These are phyloP conservation scores for Trypanosomatidae sp. DNA, from an alignment of 208 protist species.

Conservation along the genomic window DNA sequence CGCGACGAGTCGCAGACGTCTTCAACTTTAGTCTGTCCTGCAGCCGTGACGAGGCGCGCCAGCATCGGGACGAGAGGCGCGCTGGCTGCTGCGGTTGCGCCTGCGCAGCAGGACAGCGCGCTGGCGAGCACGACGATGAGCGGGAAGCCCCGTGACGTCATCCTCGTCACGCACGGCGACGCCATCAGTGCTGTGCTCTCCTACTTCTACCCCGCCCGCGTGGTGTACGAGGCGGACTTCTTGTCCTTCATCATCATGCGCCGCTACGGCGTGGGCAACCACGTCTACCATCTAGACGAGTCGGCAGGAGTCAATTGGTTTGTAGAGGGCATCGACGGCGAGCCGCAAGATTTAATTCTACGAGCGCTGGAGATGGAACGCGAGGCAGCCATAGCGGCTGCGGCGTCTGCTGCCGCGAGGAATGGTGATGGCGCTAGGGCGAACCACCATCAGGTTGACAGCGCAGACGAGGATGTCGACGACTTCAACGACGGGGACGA, in stretches of 20 bases:
- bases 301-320: slow-evolving; percentile 66
- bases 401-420: neutral
- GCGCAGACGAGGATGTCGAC: no score
- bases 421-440: neutral
- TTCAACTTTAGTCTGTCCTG: slow-evolving; percentile 1
- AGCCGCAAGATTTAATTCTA: slow-evolving; percentile 33
- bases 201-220: slow-evolving; percentile 63
- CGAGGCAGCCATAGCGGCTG: no score
- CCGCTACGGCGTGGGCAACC: slow-evolving; percentile 23
- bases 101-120: no score
- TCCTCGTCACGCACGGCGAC: slow-evolving; percentile 86
- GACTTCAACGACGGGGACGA: no score
- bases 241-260: slow-evolving; percentile 75
- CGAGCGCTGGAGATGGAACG: slow-evolving; percentile 11
- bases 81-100: no score
- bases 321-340: slow-evolving; percentile 38
- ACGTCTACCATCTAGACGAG: slow-evolving; percentile 46
- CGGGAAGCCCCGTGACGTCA: slow-evolving; percentile 14
- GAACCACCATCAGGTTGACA: no score
- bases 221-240: slow-evolving; percentile 75
- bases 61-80: neutral
- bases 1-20: slow-evolving; percentile 1
- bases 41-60: neutral
- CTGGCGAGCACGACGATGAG: neutral
- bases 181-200: slow-evolving; percentile 59